phyloP scores from a whole-genome alignment of 2,329 filamentous ascomycete species.

The Trichoderma brevicompactum region DNA sequence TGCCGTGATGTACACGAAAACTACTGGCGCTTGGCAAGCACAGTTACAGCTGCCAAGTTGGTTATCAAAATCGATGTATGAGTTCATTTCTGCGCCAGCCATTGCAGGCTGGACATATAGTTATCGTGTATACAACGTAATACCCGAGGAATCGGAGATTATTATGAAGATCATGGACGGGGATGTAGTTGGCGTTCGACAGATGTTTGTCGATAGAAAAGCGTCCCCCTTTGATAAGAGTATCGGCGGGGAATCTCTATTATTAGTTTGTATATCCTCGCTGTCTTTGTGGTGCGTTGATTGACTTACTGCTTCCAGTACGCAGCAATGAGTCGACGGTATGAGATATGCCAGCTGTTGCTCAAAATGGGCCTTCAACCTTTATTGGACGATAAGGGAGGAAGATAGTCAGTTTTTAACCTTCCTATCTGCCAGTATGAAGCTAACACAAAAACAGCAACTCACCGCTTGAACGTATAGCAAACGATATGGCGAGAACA shows the following conservation, averaged over 20 bases:
- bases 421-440: no score
- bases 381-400: slow-evolving; percentile 12
- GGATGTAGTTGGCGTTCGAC: slow-evolving; percentile 31
- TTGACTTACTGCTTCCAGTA: slow-evolving; percentile 26
- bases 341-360: slow-evolving; percentile 31
- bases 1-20: slow-evolving; percentile 12
- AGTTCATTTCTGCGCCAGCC: slow-evolving; percentile 30
- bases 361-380: slow-evolving; percentile 31
- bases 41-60: slow-evolving; percentile 35
- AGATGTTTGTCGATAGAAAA: slow-evolving; percentile 32
- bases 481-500: neutral
- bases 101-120: slow-evolving; percentile 33
- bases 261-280: slow-evolving; percentile 31
- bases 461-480: neutral
- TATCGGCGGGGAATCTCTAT: slow-evolving; percentile 16
- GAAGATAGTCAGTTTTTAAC: neutral
- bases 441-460: neutral
- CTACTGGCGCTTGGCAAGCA: slow-evolving; percentile 33
- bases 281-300: neutral
- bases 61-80: slow-evolving; percentile 32
- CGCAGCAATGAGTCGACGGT: slow-evolving; percentile 17
- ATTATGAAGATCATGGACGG: slow-evolving; percentile 27
- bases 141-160: slow-evolving; percentile 31
- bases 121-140: slow-evolving; percentile 35
- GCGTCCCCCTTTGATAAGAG: slow-evolving; percentile 37